phyloP scores from a whole-genome alignment of 768 basidiomycete genomes.

The Serendipita indica region DNA sequence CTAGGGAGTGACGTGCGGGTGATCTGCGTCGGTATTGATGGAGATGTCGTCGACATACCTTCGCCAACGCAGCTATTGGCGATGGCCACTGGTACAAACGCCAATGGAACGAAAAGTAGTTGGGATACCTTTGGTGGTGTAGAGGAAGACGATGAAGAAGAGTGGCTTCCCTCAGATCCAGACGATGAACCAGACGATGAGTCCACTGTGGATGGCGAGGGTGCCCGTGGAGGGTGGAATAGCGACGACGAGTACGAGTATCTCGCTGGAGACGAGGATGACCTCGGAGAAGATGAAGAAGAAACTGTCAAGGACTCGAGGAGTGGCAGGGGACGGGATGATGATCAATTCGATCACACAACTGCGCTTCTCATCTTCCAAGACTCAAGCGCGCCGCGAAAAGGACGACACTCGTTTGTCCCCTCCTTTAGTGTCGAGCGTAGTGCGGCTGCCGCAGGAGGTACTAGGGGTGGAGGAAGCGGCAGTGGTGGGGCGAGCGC shows the following conservation, averaged over 20 bases:
- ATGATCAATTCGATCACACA: slow-evolving; percentile 4
- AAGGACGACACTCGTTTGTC: background rate
- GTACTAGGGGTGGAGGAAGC: background rate
- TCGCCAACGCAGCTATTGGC: no score
- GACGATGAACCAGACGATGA: background rate
- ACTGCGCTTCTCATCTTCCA: slow-evolving; percentile 8
- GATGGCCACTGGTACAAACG: background rate
- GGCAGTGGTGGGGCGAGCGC: no score
- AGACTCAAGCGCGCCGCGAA: background rate
- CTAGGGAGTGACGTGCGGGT: background rate
- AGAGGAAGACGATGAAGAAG: background rate
- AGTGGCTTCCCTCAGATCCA: background rate
- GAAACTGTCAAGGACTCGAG: background rate
- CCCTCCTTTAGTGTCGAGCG: no score
- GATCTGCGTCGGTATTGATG: background rate
- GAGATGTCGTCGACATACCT: background rate
- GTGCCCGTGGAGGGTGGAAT: no score
- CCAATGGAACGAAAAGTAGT: background rate
- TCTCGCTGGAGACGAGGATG: background rate
- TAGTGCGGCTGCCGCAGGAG: background rate
- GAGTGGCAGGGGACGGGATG: background rate
- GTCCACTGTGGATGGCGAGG: background rate
- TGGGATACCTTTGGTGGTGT: background rate
- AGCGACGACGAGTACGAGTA: background rate
- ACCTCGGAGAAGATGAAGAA: background rate